phyloP scores from a whole-genome alignment of 768 basidiomycete species.

The Chiua virens region DNA sequence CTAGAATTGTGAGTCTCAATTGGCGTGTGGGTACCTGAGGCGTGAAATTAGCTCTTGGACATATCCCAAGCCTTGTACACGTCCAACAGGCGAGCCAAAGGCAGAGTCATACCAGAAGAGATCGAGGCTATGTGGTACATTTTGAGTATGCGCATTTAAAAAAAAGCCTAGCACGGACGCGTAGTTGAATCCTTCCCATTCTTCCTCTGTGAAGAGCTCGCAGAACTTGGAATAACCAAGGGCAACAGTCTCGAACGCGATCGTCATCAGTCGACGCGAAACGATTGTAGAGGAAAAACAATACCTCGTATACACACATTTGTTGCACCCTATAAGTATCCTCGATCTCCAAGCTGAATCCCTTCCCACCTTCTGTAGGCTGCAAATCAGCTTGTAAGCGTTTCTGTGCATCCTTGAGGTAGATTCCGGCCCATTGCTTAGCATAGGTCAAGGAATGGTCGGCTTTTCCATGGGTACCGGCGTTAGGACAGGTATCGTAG shows the following conservation, averaged over 20 bases:
- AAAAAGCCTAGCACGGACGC: conserved; percentile 45
- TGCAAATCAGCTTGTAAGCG: conserved; percentile 57
- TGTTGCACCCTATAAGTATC: conserved; percentile 80
- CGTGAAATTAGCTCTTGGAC: conserved; percentile 82
- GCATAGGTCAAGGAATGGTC: conserved; percentile 61
- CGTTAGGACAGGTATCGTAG: conserved; percentile 79
- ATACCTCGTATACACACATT: conserved; percentile 79
- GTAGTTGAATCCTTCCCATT: conserved; percentile 94
- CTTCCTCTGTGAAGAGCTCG: conserved; percentile 83
- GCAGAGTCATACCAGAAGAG: conserved; percentile 58
- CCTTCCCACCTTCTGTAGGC: conserved; percentile 28
- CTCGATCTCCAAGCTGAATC: conserved; percentile 60
- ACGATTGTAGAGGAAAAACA: neutral
- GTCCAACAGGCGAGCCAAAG: conserved; percentile 80
- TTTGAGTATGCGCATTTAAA: neutral
- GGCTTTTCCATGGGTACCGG: conserved; percentile 43
- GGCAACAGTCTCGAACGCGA: conserved; percentile 69
- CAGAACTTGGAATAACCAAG: conserved; percentile 92
- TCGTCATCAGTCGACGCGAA: neutral
- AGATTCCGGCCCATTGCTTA: conserved; percentile 65
- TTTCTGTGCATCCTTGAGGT: conserved; percentile 63
- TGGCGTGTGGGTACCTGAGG: conserved; percentile 72
- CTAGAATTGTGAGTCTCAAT: conserved; percentile 73
- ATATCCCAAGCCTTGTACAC: conserved; percentile 77
- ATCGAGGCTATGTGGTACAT: conserved; percentile 15